phyloP scores from a whole-genome alignment of 352 stramenopile genomes.

The Pythium aquatile region DNA sequence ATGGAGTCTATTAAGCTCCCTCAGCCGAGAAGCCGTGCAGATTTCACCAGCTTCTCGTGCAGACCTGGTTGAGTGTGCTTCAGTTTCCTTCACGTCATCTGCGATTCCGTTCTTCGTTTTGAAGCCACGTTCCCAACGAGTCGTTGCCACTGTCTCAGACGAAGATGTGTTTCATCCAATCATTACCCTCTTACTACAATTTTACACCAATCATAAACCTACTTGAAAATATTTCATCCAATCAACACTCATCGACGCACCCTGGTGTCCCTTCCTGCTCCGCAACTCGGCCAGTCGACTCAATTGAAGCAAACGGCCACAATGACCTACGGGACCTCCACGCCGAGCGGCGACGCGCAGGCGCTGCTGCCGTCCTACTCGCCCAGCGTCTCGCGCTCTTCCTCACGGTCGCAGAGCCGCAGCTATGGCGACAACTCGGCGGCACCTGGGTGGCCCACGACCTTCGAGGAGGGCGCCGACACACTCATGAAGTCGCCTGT shows the following conservation, averaged over 20 bases:
- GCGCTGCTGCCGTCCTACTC: slow-evolving; percentile 65
- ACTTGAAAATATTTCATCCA: slow-evolving; percentile 1
- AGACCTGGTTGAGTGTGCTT: background rate
- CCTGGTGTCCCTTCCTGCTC: too few relatives aligned
- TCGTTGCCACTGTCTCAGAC: background rate
- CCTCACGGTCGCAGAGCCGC: slow-evolving; percentile 21
- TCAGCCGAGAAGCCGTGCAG: too few relatives aligned
- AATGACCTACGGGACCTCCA: slow-evolving; percentile 26
- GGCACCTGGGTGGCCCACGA: slow-evolving; percentile 58
- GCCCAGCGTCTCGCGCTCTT: slow-evolving; percentile 41
- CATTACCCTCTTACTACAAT: background rate
- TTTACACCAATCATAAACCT: background rate
- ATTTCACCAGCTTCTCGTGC: too few relatives aligned
- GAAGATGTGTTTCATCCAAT: background rate
- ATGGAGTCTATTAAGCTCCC: too few relatives aligned
- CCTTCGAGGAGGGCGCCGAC: slow-evolving; percentile 64
- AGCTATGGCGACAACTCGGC: slow-evolving; percentile 27
- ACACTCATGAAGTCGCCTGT: slow-evolving; percentile 53
- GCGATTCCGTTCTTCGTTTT: background rate
- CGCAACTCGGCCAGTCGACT: background rate
- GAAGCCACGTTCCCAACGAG: background rate
- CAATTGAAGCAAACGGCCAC: background rate
- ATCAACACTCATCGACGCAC: background rate
- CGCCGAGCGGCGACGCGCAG: slow-evolving; percentile 14
- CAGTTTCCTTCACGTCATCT: slow-evolving; percentile 3